Base-by-base conservation (phyloP, 1,284 basidiomycete species). In the Schizophyllum commune region DNA sequence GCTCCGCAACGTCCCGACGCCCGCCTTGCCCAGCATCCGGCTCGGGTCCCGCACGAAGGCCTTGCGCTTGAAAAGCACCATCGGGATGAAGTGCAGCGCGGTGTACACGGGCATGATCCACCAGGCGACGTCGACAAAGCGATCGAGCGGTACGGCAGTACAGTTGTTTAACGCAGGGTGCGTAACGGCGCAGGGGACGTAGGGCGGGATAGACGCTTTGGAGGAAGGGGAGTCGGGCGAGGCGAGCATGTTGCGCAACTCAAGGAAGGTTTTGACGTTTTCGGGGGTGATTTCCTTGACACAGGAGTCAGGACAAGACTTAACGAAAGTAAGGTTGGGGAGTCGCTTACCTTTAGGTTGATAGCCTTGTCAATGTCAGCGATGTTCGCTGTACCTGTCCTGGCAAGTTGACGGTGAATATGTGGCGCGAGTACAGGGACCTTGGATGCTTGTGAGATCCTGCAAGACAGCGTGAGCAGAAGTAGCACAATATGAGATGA, bases 41-140 rank as follows among this genome's bases (percentile, higher is more conserved):
- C 79, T 69, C 0, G 90, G 93, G 65, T 87, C 80, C 59, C 82
- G 77, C 61, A 79, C 68, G 70, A 93, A 88, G 0, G 74, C 72
- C 21, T 77, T 74, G 55, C 85, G 74, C 70, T 91, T 91, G 73
- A 96, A 92, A 17, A 95, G 75, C 11, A 95, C 74, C 63, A 86
- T 80, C 0, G 96, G 96, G 34, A 98, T 86, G 64, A 98, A 83
- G 73, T 98, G 94, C 53, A 99, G 77, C 0, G 94, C 94, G 20
- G 92, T 87, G 68, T 98, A 99, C 53, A 89, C 83, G 2, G 88
- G 88, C 34, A 91, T 70, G 79, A 95, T 95, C 89, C 89, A 96
- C 68, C 83, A 83, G 70, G 91, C 92, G 1, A 97, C 94, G 20
- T 83, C 77, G 66, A 90, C 80, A 76, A 96, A 92, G 19, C 94